phyloP scores from a whole-genome alignment of 345 rosid genomes.

The Conringia planisiliqua region DNA sequence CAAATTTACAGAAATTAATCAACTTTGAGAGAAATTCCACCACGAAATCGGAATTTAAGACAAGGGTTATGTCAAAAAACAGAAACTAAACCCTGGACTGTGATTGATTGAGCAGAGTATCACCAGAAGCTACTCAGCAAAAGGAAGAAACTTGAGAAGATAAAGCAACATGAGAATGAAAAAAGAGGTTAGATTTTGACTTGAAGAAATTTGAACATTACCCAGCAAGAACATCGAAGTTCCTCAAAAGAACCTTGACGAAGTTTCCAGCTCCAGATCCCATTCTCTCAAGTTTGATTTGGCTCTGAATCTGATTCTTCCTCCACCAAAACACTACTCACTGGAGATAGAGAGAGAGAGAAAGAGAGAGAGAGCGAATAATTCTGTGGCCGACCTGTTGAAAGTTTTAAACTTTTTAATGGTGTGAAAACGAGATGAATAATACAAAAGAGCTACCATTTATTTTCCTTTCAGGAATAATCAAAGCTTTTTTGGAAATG shows the following conservation, averaged over 20 bases:
- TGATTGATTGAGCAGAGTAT: background rate
- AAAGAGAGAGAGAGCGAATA: conserved; percentile 4
- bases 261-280: conserved; percentile 73
- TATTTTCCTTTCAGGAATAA: background rate
- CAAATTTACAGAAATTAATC: background rate
- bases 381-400: conserved; percentile 5
- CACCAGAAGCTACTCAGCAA: background rate
- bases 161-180: too few species aligned
- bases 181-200: background rate
- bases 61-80: background rate
- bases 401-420: background rate
- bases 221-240: conserved; percentile 96
- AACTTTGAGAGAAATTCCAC: background rate
- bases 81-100: background rate
- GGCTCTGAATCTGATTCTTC: conserved; percentile 8
- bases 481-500: background rate
- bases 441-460: background rate
- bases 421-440: conserved; percentile 11
- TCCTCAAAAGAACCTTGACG: conserved; percentile 61
- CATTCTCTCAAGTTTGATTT: conserved; percentile 35
- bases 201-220: conserved; percentile 10
- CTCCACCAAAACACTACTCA: background rate
- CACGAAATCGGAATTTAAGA: background rate
- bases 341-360: background rate
- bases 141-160: conserved; percentile 1